Evolutionary conservation across 768 basidiomycete species (phyloP).

Genomic region (Tricholoma sp.): DNA sequence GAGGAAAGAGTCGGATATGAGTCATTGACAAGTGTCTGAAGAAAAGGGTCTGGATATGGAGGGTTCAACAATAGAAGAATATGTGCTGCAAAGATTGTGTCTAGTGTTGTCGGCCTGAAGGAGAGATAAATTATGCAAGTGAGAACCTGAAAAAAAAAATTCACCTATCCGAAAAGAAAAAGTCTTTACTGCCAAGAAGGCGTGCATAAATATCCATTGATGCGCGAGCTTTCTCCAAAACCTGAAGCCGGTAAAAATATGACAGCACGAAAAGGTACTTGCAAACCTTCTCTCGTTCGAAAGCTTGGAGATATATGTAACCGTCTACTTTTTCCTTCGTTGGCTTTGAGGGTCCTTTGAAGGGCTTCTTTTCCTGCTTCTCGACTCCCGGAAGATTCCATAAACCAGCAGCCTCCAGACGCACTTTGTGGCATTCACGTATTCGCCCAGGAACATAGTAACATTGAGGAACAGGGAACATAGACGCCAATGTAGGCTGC

Average conservation of each 20-base stretch:
- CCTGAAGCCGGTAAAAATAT: slow-evolving; percentile 29
- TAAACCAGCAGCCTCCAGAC: slow-evolving; percentile 58
- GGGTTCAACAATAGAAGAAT: slow-evolving; percentile 54
- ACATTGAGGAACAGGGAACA: slow-evolving; percentile 62
- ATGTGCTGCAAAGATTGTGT: slow-evolving; percentile 64
- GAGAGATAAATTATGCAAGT: not conserved
- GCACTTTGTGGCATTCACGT: slow-evolving; percentile 47
- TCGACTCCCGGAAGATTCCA: slow-evolving; percentile 47
- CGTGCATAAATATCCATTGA: slow-evolving; percentile 54
- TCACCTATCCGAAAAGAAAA: slow-evolving; percentile 48
- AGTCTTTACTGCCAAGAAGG: slow-evolving; percentile 45
- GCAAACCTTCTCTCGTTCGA: slow-evolving; percentile 60
- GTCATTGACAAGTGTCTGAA: slow-evolving; percentile 49
- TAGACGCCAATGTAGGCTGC: slow-evolving; percentile 45
- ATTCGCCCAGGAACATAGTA: slow-evolving; percentile 70
- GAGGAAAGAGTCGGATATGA: slow-evolving; percentile 53
- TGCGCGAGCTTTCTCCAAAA: slow-evolving; percentile 52
- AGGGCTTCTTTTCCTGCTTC: slow-evolving; percentile 40
- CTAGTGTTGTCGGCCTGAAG: slow-evolving; percentile 55
- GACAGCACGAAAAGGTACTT: not conserved
- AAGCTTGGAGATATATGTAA: slow-evolving; percentile 45
- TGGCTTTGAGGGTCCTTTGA: slow-evolving; percentile 28
- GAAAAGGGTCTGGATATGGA: slow-evolving; percentile 54
- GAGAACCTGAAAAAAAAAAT: slow-evolving; percentile 7
- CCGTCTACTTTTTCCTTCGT: slow-evolving; percentile 24